Evolutionary conservation across 2,329 filamentous ascomycete species (phyloP), one percentile per base, ranked within the genome.

Genomic region (Aaosphaeria arxii): DNA sequence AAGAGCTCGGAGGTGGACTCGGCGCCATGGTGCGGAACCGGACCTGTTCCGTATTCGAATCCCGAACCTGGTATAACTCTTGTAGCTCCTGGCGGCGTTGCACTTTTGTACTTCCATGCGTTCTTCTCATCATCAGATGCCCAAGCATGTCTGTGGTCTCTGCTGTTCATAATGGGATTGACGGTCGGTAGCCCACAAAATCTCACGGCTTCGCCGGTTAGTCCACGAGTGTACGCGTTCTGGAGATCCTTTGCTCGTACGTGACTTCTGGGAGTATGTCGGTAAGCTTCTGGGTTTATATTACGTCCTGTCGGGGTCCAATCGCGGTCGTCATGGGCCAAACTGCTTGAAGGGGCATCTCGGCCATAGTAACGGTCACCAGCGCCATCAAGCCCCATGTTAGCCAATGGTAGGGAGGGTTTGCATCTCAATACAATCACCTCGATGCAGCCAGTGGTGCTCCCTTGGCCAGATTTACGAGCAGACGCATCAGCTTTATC

Each of bases 381-480:
- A 9, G 33, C 9, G n/a, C 33, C 33, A 36, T 36, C 33, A 36
- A 36, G n/a, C n/a, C 33, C 33, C 33, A 36, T 36, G n/a, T 36
- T 9, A 9, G 33, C 7, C 7, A n/a, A n/a, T 40, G 50, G 52
- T 11, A 61, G 61, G 29, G 51, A 30, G 1, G 63, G 62, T 31
- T 64, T 67, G 51, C 74, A 76, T 30, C 76, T 70, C 13, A 77
- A 59, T 4, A 77, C 67, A 4, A 78, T 58, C 11, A 79, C 71
- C 53, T 78, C 75, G 31, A 79, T 77, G 11, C 68, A 74, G 33
- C 75, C 76, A 17, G 77, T 61, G 42, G 73, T 74, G 17, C 17
- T 24, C 17, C 17, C 17, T 24, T 62, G 51, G 2, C 64, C 61
- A 39, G 62, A 66, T 11, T 58, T 48, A 5, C 64, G 55, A 0